phyloP scores from a whole-genome alignment of 1,284 basidiomycete genomes.

The Golubevia pallescens region DNA sequence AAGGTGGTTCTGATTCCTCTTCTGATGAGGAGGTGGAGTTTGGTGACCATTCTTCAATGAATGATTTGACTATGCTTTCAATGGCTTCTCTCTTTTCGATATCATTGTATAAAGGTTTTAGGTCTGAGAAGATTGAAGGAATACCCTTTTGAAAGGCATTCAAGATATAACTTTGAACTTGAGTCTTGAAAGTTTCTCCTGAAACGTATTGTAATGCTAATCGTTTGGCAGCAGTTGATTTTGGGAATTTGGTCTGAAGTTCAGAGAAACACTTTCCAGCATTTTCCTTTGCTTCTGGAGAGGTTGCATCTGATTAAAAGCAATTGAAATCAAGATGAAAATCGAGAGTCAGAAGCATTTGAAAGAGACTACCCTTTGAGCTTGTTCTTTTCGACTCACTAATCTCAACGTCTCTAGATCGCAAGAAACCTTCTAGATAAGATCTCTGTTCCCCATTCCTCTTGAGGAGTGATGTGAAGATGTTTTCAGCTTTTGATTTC shows the following conservation, averaged over 20 bases:
- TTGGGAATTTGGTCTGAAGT: conserved; percentile 32
- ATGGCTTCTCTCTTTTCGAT: conserved; percentile 32
- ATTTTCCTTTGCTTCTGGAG: background rate
- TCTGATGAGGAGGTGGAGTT: no score
- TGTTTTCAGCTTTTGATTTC: conserved; percentile 8
- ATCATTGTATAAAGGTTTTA: conserved; percentile 51
- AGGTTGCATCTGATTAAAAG: no score
- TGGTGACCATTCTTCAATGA: conserved; percentile 38
- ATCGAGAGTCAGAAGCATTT: background rate
- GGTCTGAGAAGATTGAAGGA: conserved; percentile 58
- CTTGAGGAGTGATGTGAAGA: conserved; percentile 22
- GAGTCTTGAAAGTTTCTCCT: conserved; percentile 34
- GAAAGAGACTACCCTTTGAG: no score
- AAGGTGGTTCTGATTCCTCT: conserved; percentile 74
- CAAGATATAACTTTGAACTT: conserved; percentile 42
- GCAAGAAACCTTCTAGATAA: conserved; percentile 14
- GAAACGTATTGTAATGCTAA: conserved; percentile 40
- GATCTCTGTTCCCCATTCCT: conserved; percentile 12
- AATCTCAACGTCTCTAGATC: no score
- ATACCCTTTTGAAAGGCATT: conserved; percentile 49
- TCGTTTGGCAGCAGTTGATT: conserved; percentile 40
- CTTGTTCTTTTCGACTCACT: no score
- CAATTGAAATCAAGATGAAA: no score
- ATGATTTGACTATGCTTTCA: conserved; percentile 39
- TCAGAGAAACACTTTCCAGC: conserved; percentile 23